Evolutionary conservation across 2,329 filamentous ascomycete species (phyloP), one percentile per base, ranked within the genome.

Genomic region (Cercospora brassicicola): DNA sequence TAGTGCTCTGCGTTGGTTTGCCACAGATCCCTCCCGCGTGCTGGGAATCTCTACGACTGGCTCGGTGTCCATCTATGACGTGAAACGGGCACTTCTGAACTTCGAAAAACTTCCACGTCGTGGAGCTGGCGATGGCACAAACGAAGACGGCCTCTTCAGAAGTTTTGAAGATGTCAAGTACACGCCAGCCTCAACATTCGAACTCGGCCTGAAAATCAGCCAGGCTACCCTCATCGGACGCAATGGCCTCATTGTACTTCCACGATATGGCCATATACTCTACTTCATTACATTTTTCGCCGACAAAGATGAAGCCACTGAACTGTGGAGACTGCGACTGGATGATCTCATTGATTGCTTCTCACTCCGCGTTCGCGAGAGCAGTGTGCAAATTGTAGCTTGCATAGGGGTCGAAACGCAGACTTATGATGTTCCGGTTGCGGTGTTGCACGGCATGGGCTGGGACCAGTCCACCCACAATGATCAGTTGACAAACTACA

Each of bases 211-310:
- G 26, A 30, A 45, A 5, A 53, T 73, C 33, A 45, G 39, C 36
- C 69, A 69, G 66, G 68, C 67, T 10, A 55, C 65, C 15, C 67
- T 71, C 60, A 45, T 77, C 13, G 75, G 75, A 18, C 68, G 67
- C 18, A 64, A 73, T 66, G 75, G 74, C 9, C 31, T 74, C 20
- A 64, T 75, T 30, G 67, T 75, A 6, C 67, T 75, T n/a, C 67
- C 70, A 18, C 63, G 59, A 2, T 30, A 65, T 42, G 71, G 69
- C 15, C 69, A 62, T 55, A 62, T 67, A 13, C 56, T 75, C 9
- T 71, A 66, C 28, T 70, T 75, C 60, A 75, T 73, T 48, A 69
- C 68, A 31, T 72, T 70, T 30, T 69, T 71, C 18, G 66, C 65
- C 10, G 67, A 71, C 7, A 56, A 66, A 6, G 62, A 69, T 20